Evolutionary conservation across 768 basidiomycete genomes (phyloP), one percentile per base, ranked within the genome.

Genomic region (Trametes maxima): DNA sequence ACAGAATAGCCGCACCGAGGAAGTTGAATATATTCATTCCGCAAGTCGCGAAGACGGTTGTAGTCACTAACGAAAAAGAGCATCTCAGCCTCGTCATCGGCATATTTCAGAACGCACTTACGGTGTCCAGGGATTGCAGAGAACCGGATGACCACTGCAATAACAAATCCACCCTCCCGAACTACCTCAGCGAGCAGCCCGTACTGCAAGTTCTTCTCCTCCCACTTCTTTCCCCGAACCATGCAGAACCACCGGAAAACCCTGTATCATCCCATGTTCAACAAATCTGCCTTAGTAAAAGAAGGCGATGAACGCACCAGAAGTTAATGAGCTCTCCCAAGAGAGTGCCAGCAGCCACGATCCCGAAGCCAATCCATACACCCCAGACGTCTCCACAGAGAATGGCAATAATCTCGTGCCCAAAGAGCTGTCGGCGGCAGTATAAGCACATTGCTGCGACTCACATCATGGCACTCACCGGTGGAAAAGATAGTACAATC

Each of bases 331-430:
- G 75, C 78, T 95, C 93, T 40, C 92, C 94, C 0, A 95, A 40
- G 64, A 94, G 84, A 0, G 92, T 94, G 0, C 92, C 90, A 3
- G 86, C 89, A 2, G 83, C 82, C 13, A 92, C 90, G 69, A 97
- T 95, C 0, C 75, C 94, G 67, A 96, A 95, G 2, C 94, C 94
- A 22, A 82, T 71, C 82, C 94, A 88, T 1, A 94, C 76, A 2
- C 92, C 93, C 92, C 92, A 96, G 2, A 96, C 90, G 43, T 95
- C 72, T 14, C 95, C 94, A 66, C 91, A 92, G 5, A 96, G 77
- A 33, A 95, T 81, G 22, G 92, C 90, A 39, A 96, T 79, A 57
- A 96, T 89, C 78, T 96, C 95, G 64, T 96, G 94, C 2, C 95
- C 95, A 68, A 95, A 95, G 14, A 95, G 83, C 82, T 90, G 64